Evolutionary conservation across 202 grass and related monocot species (phyloP).

Genomic region (Brachypodium distachyon): DNA sequence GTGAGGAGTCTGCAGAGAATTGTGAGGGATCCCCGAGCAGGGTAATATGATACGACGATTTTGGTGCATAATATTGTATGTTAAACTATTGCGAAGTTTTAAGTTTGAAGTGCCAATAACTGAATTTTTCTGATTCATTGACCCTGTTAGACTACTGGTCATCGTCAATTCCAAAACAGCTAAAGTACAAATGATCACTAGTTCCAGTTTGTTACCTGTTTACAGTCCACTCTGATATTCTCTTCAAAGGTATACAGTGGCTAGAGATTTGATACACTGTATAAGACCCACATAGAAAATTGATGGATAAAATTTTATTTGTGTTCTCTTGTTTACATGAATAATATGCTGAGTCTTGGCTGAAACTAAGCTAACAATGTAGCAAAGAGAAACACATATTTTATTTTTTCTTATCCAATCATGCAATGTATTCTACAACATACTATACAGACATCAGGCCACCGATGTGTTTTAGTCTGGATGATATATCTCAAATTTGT

Average conservation of each 20-base stretch:
- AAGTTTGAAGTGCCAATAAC: neutral
- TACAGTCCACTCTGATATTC: neutral
- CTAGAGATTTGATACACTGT: neutral
- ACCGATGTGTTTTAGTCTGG: neutral
- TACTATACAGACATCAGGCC: neutral
- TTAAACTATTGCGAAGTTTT: neutral
- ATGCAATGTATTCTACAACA: neutral
- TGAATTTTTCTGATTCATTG: neutral
- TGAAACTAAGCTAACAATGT: slow-evolving; percentile 5
- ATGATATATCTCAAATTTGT: neutral
- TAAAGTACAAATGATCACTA: neutral
- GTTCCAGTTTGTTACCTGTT: neutral
- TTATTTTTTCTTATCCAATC: neutral
- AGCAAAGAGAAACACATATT: neutral
- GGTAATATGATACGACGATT: slow-evolving; percentile 34
- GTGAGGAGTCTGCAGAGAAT: slow-evolving; percentile 82
- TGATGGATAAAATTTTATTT: neutral
- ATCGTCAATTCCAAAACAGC: neutral
- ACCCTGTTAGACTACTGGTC: neutral
- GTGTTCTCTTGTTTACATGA: neutral
- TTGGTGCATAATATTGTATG: neutral
- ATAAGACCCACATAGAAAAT: neutral
- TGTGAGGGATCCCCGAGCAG: slow-evolving; percentile 89
- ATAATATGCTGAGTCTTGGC: neutral
- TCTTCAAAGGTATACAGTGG: neutral